phyloP scores from a whole-genome alignment of 1,284 basidiomycete species.

The Tilletia caries region DNA sequence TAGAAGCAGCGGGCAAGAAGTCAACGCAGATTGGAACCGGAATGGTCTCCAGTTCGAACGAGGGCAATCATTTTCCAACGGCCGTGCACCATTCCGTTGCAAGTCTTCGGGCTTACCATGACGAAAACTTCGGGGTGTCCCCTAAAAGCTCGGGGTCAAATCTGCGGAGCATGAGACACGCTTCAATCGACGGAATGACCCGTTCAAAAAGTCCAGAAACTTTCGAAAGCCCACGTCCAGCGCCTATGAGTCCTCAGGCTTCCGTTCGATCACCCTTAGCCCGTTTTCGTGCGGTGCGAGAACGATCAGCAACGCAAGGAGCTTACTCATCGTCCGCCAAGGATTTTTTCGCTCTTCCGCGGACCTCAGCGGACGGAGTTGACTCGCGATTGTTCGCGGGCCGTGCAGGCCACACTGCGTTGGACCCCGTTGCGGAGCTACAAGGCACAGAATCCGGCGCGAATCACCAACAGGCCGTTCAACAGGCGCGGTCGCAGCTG shows the following conservation, averaged over 20 bases:
- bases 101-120: too few relatives aligned
- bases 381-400: background rate
- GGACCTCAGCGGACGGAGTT: background rate
- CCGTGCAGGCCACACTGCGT: background rate
- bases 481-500: background rate
- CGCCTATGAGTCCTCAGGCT: too few relatives aligned
- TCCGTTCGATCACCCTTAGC: too few relatives aligned
- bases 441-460: background rate
- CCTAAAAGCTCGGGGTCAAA: background rate
- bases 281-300: background rate
- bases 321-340: background rate
- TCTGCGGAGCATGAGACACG: background rate
- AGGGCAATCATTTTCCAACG: too few relatives aligned
- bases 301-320: slow-evolving; percentile 1
- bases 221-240: too few relatives aligned
- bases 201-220: too few relatives aligned
- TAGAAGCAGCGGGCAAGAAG: background rate
- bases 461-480: background rate
- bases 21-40: background rate
- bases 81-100: too few relatives aligned
- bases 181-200: background rate
- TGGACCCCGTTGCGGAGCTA: too few relatives aligned
- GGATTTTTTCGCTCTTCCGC: background rate
- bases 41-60: background rate
- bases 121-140: too few relatives aligned